Evolutionary conservation across 169 alveolate genomes (phyloP).

Genomic region (Condylostoma magnum): DNA sequence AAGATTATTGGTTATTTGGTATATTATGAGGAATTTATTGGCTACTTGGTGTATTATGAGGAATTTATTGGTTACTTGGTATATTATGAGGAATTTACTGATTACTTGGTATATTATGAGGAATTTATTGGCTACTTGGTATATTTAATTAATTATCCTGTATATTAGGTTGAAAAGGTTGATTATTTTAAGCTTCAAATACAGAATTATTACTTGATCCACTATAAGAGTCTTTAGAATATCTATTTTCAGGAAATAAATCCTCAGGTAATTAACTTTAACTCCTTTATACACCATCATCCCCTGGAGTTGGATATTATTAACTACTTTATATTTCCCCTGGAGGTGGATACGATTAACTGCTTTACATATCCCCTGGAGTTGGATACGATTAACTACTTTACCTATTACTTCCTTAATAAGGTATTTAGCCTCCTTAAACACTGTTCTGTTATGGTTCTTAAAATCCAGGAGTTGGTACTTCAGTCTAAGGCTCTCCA

Average conservation of each 20-base stretch:
- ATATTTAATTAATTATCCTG: no score
- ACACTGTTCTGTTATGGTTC: not conserved
- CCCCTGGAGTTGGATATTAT: not conserved
- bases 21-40: not conserved
- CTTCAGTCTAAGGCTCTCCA: conserved; percentile 14
- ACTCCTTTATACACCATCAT: no score
- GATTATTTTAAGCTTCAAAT: no score
- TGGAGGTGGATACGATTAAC: not conserved
- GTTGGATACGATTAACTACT: not conserved
- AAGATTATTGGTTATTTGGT: not conserved
- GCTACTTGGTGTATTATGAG: not conserved
- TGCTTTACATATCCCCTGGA: not conserved
- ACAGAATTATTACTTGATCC: no score
- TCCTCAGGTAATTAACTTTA: no score
- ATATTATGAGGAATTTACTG: not conserved
- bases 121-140: no score
- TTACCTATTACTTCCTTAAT: not conserved
- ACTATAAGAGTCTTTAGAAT: no score
- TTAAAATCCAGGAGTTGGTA: not conserved
- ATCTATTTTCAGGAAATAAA: no score
- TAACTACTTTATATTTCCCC: not conserved
- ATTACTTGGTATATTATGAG: not conserved
- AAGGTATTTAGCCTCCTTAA: not conserved
- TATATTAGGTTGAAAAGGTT: no score
- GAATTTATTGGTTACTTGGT: not conserved